Evolutionary conservation across 2,329 filamentous ascomycete species (phyloP), one percentile per base, ranked within the genome.

Genomic region (Aspergillus sp.): DNA sequence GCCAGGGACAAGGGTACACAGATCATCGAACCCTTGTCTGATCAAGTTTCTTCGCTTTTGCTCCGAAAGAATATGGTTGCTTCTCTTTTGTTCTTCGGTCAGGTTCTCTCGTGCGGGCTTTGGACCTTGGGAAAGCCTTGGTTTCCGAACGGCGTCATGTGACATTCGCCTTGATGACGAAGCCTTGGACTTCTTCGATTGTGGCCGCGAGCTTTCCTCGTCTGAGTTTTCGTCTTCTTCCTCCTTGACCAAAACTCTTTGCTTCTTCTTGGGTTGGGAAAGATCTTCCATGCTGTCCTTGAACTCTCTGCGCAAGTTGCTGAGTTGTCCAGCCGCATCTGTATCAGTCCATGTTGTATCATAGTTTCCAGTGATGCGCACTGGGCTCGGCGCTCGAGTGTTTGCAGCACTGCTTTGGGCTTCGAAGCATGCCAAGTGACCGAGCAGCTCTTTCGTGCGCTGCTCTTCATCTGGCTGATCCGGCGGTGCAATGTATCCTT

Each of bases 11-110:
- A 96, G 81, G 27, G 86, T 82, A 64, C 86, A 86, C n/a, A 96
- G 78, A 60, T 94, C 90, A 47, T 92, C 89, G 68, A 94, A 96
- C 0, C 91, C 91, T 65, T 90, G 85, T 71, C 92, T 90, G 69
- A 94, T 94, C 50, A 92, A 80, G 25, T 91, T 91, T 51, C 92
- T 84, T 36, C 92, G 85, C 75, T 95, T 96, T 77, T 96, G 91
- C 72, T 96, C 92, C 55, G 91, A 95, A 55, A 88, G 83, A 65
- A 96, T 95, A 71, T 96, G 91, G 67, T 96, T 96, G 69, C 88
- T 88, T 49, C 91, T 83, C 76, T 94, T 95, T 75, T 95, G 90
- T 62, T 90, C 88, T 66, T 94, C 90, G 0, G 87, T 86, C 3
- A 95, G 73, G 64, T 88, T 88, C 68, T 88, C 84, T 25, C 89